Evolutionary conservation across 1,284 basidiomycete genomes (phyloP).

Genomic region (Veloboletus limbatus): DNA sequence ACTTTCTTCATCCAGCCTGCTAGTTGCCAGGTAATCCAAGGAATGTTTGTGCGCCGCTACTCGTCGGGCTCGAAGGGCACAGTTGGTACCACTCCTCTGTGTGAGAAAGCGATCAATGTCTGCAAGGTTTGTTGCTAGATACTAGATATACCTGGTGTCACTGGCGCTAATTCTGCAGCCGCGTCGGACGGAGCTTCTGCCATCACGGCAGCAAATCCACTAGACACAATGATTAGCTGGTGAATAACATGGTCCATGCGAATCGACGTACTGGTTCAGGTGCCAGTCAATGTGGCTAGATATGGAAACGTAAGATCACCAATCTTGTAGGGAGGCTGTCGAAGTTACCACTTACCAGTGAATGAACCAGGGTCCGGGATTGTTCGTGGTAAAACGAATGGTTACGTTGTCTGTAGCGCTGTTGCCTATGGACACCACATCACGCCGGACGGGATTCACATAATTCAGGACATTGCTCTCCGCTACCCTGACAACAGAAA

Average conservation of each 20-base stretch:
- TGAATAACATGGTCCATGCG: no score
- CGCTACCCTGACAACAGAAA: constrained; percentile 25
- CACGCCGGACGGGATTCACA: constrained; percentile 28
- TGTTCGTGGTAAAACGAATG: constrained; percentile 46
- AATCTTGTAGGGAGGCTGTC: neutral
- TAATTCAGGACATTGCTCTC: constrained; percentile 23
- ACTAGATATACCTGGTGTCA: constrained; percentile 27
- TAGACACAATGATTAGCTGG: constrained; percentile 7
- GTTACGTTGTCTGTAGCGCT: constrained; percentile 36
- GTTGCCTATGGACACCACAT: constrained; percentile 24
- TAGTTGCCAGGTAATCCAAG: no score
- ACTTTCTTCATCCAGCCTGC: no score
- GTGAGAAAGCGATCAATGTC: neutral
- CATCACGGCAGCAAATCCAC: constrained; percentile 36
- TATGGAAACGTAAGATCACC: neutral
- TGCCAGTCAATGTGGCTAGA: constrained; percentile 41
- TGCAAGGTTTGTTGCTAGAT: no score
- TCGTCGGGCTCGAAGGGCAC: no score
- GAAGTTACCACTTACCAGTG: constrained; percentile 38
- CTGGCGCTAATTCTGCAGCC: constrained; percentile 3
- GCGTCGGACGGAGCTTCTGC: constrained; percentile 25
- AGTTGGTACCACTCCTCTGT: neutral
- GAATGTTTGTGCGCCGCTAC: no score
- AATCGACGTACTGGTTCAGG: constrained; percentile 33
- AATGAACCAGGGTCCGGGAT: constrained; percentile 48